Evolutionary conservation across 2,329 filamentous ascomycete species (phyloP).

Genomic region (Leptodontidium sp.): DNA sequence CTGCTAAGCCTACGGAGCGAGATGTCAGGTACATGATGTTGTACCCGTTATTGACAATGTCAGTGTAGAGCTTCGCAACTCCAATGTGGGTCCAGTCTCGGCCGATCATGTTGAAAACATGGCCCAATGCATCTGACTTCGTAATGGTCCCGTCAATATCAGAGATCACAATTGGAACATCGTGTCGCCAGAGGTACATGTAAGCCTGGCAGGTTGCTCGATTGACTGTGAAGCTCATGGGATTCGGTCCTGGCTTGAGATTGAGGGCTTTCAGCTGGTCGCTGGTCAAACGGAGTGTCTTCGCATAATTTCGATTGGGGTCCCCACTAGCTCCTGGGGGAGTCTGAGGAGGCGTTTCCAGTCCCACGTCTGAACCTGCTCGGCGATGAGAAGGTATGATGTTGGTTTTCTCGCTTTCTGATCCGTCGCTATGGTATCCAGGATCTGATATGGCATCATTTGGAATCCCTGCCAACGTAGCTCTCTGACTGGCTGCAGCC

Average conservation of each 20-base stretch:
- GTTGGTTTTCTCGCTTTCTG: slow-evolving; percentile 65
- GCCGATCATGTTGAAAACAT: slow-evolving; percentile 95
- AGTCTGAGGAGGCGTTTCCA: slow-evolving; percentile 72
- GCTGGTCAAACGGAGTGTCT: slow-evolving; percentile 93
- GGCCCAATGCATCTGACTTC: slow-evolving; percentile 93
- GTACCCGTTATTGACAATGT: slow-evolving; percentile 95
- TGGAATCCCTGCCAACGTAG: slow-evolving; percentile 54
- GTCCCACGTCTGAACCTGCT: slow-evolving; percentile 72
- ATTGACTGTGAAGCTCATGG: slow-evolving; percentile 96
- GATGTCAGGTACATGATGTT: slow-evolving; percentile 99
- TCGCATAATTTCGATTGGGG: slow-evolving; percentile 89
- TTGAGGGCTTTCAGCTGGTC: slow-evolving; percentile 90
- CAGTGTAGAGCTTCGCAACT: slow-evolving; percentile 95
- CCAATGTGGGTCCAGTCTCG: slow-evolving; percentile 98
- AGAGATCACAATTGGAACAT: slow-evolving; percentile 94
- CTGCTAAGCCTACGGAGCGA: slow-evolving; percentile 90
- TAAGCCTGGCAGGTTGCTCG: slow-evolving; percentile 88
- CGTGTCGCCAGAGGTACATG: slow-evolving; percentile 93
- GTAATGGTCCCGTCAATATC: slow-evolving; percentile 99
- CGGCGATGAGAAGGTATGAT: slow-evolving; percentile 59
- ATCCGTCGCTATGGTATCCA: slow-evolving; percentile 88
- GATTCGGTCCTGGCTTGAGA: slow-evolving; percentile 85
- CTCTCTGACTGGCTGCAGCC: slow-evolving; percentile 78
- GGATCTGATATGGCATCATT: slow-evolving; percentile 86
- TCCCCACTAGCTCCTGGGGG: slow-evolving; percentile 72